A percentile compares a stretch with the other conserved stretches of the same genome.
Conservation (phyloP, 129 eudicot species). For the Pulicaria dysenterica region DNA sequence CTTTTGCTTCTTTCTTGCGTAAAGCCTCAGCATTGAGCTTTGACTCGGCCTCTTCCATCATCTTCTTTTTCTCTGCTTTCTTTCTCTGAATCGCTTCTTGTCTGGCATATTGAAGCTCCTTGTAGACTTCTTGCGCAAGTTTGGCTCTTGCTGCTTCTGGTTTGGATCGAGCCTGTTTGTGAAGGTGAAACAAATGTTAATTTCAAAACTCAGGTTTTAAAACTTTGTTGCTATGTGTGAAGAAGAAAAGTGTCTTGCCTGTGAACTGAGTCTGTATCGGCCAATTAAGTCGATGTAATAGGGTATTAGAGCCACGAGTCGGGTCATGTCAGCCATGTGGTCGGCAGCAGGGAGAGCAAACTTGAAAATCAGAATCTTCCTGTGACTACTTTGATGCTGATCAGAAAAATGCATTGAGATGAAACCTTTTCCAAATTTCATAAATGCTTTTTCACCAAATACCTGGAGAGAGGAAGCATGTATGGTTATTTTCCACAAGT, state of each 20-base stretch:
- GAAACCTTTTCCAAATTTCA: constrained; percentile 71
- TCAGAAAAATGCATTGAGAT: constrained; percentile 96
- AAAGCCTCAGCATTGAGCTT: constrained; percentile 82
- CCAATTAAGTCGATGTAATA: constrained; percentile 88
- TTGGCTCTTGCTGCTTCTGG: constrained; percentile 80
- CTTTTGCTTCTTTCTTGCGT: constrained; percentile 91
- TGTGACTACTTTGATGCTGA: constrained; percentile 65
- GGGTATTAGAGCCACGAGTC: constrained; percentile 75
- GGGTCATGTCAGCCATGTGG: constrained; percentile 80
- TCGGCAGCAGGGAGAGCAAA: constrained; percentile 78
- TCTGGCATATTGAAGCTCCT: constrained; percentile 77
- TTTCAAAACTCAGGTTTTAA: not conserved
- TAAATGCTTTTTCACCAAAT: constrained; percentile 82
- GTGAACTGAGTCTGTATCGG: constrained; percentile 87
- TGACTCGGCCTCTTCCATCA: constrained; percentile 83
- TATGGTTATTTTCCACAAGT: not conserved
- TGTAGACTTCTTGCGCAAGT: constrained; percentile 85
- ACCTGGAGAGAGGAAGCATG: constrained; percentile 45
- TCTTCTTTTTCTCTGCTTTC: constrained; percentile 82
- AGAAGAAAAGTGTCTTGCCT: constrained; percentile 43
- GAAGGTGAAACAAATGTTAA: constrained; percentile 2
- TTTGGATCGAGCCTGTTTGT: constrained; percentile 78
- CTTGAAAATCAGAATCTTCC: constrained; percentile 78
- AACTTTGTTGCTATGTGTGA: not conserved
- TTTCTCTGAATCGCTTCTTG: constrained; percentile 87